Percentiles rank a stretch among this genome's conserved stretches.
phyloP scores from a whole-genome alignment of 176 grass and related monocot species.

The Lolium rigidum region DNA sequence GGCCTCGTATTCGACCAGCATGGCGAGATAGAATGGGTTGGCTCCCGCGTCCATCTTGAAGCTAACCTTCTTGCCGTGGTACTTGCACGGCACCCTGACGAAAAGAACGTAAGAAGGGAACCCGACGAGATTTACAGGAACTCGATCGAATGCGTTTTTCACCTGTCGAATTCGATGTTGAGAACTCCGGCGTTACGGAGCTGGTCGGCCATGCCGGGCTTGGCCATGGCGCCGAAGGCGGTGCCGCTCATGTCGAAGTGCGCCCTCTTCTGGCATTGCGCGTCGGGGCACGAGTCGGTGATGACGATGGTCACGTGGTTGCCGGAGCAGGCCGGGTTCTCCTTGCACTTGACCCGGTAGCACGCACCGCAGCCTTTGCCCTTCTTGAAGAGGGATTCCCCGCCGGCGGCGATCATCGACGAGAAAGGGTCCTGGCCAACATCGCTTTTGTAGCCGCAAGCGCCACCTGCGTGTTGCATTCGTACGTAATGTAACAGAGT shows the following conservation, averaged over 20 bases:
- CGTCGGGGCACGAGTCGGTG: constrained; percentile 67
- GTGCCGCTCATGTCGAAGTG: constrained; percentile 91
- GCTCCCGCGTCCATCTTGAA: constrained; percentile 65
- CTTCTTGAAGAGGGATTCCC: constrained; percentile 64
- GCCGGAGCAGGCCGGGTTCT: constrained; percentile 67
- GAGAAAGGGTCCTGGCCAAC: constrained; percentile 60
- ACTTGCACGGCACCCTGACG: constrained; percentile 44
- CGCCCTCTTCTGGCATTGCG: constrained; percentile 43
- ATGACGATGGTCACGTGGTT: constrained; percentile 71
- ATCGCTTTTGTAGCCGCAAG: constrained; percentile 66
- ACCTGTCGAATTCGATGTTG: constrained; percentile 52
- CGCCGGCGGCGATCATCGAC: constrained; percentile 68
- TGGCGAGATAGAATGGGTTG: constrained; percentile 68
- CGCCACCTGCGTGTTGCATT: constrained; percentile 56
- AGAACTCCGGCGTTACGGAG: constrained; percentile 70
- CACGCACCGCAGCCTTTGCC: constrained; percentile 82
- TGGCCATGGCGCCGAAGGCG: constrained; percentile 73
- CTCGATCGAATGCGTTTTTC: background rate
- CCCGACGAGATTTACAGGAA: background rate
- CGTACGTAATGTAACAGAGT: background rate
- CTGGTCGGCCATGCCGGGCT: constrained; percentile 49
- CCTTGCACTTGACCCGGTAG: constrained; percentile 71
- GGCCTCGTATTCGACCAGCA: constrained; percentile 57
- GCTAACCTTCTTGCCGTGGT: constrained; percentile 28
- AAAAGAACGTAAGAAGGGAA: background rate